Evolutionary conservation across 257 asterid species (phyloP).

Genomic region (Nyctanthes arbortristis): DNA sequence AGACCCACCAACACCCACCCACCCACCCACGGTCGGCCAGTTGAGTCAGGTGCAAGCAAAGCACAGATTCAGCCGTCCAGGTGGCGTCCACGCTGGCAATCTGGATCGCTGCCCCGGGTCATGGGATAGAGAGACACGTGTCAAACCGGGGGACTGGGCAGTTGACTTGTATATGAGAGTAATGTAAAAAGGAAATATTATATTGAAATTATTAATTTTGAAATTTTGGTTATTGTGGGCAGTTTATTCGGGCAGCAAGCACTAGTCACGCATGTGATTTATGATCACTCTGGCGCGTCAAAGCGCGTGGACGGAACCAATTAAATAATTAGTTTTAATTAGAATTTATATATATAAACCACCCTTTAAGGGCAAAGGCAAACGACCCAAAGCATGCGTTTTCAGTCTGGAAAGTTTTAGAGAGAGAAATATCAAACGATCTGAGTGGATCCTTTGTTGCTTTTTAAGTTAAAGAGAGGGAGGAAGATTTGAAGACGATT

Average conservation of each 20-base stretch:
- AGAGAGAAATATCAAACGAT: conserved; percentile 30
- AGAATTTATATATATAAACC: conserved; percentile 28
- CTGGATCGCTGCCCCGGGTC: conserved; percentile 19
- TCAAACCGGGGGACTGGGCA: conserved; percentile 3
- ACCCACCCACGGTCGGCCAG: not conserved
- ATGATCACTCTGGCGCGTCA: not conserved
- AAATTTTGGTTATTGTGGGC: conserved; percentile 32
- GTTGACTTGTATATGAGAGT: conserved; percentile 17
- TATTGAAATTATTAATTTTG: conserved; percentile 4
- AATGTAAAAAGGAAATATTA: not conserved
- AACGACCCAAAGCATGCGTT: conserved; percentile 30
- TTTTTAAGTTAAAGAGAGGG: conserved; percentile 33
- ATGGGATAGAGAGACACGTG: conserved; percentile 29
- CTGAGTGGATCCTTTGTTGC: no score
- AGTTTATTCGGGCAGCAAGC: conserved; percentile 25
- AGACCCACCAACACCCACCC: not conserved
- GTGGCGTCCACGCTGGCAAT: conserved; percentile 54
- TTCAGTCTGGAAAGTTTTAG: conserved; percentile 26
- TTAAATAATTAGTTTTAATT: conserved; percentile 3
- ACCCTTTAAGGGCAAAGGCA: not conserved
- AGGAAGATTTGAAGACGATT: conserved; percentile 6
- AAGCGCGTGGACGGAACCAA: not conserved
- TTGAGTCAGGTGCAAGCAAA: conserved; percentile 68
- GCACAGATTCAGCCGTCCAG: conserved; percentile 28
- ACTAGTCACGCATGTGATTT: conserved; percentile 23